These are phyloP conservation scores for Solanum okadae DNA, from an alignment of 257 asterid genomes.

Conservation along the genomic window DNA sequence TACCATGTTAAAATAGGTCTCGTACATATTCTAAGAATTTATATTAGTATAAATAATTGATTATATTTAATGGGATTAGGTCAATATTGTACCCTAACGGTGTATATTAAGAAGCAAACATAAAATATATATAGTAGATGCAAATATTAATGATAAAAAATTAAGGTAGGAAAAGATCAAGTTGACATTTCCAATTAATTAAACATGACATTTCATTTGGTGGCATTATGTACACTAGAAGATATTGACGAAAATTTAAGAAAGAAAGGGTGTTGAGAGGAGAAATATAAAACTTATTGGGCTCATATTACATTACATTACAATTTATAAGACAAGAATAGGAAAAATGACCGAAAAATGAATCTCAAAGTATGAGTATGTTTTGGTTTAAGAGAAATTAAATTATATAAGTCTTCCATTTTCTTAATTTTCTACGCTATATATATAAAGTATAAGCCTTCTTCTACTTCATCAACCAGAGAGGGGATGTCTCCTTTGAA, in stretches of 20 bases:
- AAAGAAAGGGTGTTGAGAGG: background rate
- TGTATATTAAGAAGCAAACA: background rate
- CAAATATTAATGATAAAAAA: background rate
- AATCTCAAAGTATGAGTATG: background rate
- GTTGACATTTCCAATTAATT: background rate
- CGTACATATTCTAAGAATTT: background rate
- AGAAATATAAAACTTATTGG: background rate
- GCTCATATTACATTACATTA: background rate
- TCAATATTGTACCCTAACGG: background rate
- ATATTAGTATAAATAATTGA: background rate
- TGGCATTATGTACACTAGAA: background rate
- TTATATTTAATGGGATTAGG: background rate
- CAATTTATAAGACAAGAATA: background rate
- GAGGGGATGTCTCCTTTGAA: background rate
- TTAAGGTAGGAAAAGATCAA: background rate
- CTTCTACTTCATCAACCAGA: background rate
- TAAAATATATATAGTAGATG: background rate
- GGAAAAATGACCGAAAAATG: background rate
- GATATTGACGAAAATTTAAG: background rate
- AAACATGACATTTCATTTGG: background rate
- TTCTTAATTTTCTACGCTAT: background rate
- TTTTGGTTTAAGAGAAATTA: background rate
- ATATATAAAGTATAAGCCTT: background rate
- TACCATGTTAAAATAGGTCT: too few relatives aligned
- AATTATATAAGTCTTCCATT: background rate